phyloP scores from a whole-genome alignment of 768 basidiomycete species.

The Mrakia blollopis region DNA sequence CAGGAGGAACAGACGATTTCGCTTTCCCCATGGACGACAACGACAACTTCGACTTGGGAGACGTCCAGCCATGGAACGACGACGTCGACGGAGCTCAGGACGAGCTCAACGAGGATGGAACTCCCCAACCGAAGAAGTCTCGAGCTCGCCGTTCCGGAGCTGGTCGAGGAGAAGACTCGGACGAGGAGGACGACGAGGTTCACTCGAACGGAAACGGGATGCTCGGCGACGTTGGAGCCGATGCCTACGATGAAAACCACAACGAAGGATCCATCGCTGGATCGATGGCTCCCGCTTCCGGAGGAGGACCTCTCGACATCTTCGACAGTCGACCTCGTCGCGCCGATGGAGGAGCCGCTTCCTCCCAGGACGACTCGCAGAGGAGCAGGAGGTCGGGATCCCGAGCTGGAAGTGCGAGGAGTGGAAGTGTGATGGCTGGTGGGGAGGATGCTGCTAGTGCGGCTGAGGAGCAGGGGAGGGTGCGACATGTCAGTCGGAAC shows the following conservation, averaged over 20 bases:
- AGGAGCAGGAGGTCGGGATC: slow-evolving; percentile 10
- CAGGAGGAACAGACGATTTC: not conserved
- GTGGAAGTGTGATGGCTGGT: slow-evolving; percentile 9
- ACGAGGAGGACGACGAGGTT: slow-evolving; percentile 43
- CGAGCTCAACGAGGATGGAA: slow-evolving; percentile 11
- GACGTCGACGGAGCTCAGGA: not conserved
- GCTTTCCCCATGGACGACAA: slow-evolving; percentile 23
- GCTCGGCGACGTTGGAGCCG: slow-evolving; percentile 43
- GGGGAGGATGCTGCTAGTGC: slow-evolving; percentile 33
- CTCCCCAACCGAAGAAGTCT: not conserved
- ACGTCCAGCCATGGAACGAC: slow-evolving; percentile 23
- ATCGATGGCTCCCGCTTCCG: slow-evolving; percentile 1
- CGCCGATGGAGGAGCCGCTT: slow-evolving; percentile 51
- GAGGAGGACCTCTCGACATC: slow-evolving; percentile 57
- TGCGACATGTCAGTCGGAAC: slow-evolving; percentile 62
- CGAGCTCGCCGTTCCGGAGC: not conserved
- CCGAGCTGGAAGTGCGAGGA: slow-evolving; percentile 18
- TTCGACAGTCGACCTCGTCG: slow-evolving; percentile 61
- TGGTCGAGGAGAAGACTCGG: slow-evolving; percentile 48
- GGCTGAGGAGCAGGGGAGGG: not conserved
- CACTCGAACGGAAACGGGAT: slow-evolving; percentile 6
- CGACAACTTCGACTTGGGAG: slow-evolving; percentile 20
- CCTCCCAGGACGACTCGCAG: slow-evolving; percentile 5
- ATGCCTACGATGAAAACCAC: slow-evolving; percentile 25
- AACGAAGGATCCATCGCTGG: slow-evolving; percentile 37